Evolutionary conservation across 1,139 yeast species (phyloP).

Genomic region (Scheffersomyces insectosa): DNA sequence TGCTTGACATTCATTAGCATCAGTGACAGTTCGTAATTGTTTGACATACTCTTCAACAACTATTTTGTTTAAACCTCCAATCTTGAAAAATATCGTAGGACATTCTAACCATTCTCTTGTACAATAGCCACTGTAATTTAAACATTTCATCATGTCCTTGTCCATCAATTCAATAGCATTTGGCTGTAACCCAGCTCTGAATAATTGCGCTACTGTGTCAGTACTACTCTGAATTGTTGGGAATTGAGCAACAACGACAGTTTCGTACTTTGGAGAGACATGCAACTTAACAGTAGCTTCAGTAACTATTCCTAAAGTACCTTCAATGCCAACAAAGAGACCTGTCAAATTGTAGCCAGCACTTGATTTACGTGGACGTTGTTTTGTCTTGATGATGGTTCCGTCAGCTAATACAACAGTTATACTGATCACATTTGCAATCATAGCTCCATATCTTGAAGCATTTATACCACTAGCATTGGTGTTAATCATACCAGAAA

Average conservation of each 20-base stretch:
- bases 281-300: conserved; percentile 46
- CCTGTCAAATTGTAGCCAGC: conserved; percentile 49
- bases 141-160: conserved; percentile 46
- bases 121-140: conserved; percentile 45
- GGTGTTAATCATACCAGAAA: conserved; percentile 48
- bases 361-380: conserved; percentile 45
- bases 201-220: conserved; percentile 42
- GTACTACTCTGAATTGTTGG: conserved; percentile 42
- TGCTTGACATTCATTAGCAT: conserved; percentile 29
- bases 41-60: conserved; percentile 40
- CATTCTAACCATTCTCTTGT: conserved; percentile 54
- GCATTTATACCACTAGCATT: conserved; percentile 50
- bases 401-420: conserved; percentile 50
- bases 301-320: conserved; percentile 47
- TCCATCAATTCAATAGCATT: conserved; percentile 46
- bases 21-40: conserved; percentile 27
- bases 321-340: conserved; percentile 47
- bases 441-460: conserved; percentile 47
- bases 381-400: conserved; percentile 42
- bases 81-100: conserved; percentile 45
- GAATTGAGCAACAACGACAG: conserved; percentile 48
- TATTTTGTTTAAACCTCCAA: conserved; percentile 39
- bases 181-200: conserved; percentile 42
- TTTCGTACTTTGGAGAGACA: conserved; percentile 39
- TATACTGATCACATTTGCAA: conserved; percentile 41